Conservation (phyloP, 805 yeast genomes). For the Kockiozyma suomiensis region DNA sequence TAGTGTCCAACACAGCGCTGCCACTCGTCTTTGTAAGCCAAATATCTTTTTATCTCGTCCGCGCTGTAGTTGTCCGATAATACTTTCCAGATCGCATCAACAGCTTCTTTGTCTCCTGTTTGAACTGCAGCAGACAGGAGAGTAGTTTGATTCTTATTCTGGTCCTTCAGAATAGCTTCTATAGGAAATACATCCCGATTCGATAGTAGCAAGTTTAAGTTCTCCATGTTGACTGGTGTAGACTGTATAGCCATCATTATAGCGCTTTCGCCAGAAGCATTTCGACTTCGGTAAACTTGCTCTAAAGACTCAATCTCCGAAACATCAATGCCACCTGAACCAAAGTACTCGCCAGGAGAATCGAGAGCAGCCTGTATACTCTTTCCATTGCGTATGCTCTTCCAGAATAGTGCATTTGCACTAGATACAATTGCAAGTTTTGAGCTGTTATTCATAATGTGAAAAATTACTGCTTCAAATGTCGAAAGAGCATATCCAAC, state of each 20-base stretch:
- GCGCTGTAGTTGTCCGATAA: conserved; percentile 49
- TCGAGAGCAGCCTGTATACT: conserved; percentile 24
- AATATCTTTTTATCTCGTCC: conserved; percentile 53
- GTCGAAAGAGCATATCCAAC: conserved; percentile 80
- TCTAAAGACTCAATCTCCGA: conserved; percentile 31
- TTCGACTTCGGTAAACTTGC: conserved; percentile 32
- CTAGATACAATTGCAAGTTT: conserved; percentile 49
- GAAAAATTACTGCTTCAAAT: conserved; percentile 76
- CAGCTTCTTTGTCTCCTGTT: conserved; percentile 52
- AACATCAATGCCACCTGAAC: conserved; percentile 26
- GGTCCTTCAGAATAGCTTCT: conserved; percentile 70
- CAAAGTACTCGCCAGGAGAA: conserved; percentile 25
- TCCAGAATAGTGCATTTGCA: conserved; percentile 59
- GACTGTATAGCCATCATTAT: conserved; percentile 63
- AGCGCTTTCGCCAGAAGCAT: conserved; percentile 64
- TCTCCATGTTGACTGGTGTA: conserved; percentile 44
- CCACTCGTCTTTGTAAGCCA: conserved; percentile 54
- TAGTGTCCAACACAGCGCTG: conserved; percentile 75
- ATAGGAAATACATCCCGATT: conserved; percentile 56
- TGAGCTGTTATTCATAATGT: conserved; percentile 52
- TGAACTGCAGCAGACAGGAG: conserved; percentile 66
- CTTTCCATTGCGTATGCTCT: conserved; percentile 45
- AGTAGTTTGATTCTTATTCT: conserved; percentile 55
- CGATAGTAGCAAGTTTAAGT: conserved; percentile 53
- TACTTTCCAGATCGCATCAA: conserved; percentile 52